Evolutionary conservation across 1,284 basidiomycete genomes (phyloP), one percentile per base, ranked within the genome.

Genomic region (Malassezia slooffiae): DNA sequence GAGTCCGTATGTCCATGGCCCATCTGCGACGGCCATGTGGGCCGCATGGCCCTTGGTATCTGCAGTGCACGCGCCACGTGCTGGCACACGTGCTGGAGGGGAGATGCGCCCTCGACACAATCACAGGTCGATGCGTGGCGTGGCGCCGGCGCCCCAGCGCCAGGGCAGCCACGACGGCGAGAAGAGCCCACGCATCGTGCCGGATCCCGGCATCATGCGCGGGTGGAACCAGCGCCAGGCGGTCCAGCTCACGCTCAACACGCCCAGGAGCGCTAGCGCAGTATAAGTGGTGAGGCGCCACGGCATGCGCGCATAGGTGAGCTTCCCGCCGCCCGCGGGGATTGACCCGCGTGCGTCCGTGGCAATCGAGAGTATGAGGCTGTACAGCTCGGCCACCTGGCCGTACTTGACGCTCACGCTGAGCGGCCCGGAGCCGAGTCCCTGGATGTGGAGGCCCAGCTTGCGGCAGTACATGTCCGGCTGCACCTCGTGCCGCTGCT

Each of bases 371-470:
- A 83, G 85, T 52, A 90, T 82, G 26, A 80, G 79, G 59, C 83
- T 80, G 75, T 86, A 90, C 24, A 91, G 79, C 66, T 89, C 86
- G n/a, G 88, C 88, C 16, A 79, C 79, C 69, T 88, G 83, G 34
- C 79, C 81, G 3, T 80, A 80, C 67, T 82, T 82, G 34, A 91
- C 82, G 33, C 52, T 57, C 29, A 67, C 55, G 42, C 54, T 60
- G 24, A 67, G 52, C 27, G 63, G 63, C 0, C 63, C 66, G 5
- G 58, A 53, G 37, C 57, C 57, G n/a, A 62, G 38, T 1, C 55
- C 54, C 16, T 57, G 61, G 27, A 67, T 61, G 43, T 53, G 47
- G 34, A 69, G 47, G 0, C 64, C 66, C 0, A 69, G 53, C 43
- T 67, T 65, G 42, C 59, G 52, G 48, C 64, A 67, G 71, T 97